Evolutionary conservation across 495 filamentous ascomycete species (phyloP), one percentile per base, ranked within the genome.

Genomic region (Lasiosphaeria miniovina): DNA sequence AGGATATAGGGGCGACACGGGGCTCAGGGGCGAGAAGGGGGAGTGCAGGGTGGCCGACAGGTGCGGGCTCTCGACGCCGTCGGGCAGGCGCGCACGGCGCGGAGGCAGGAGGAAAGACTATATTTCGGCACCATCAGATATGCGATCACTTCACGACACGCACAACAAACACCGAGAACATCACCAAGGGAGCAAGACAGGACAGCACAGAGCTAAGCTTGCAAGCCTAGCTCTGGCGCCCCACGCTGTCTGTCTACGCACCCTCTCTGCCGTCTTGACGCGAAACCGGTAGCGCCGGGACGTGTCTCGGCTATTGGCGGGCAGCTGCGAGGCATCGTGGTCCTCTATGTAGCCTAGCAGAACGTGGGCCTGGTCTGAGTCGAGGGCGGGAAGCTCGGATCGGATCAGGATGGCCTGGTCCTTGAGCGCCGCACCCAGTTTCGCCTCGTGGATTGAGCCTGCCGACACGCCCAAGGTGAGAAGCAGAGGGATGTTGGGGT

Each of bases 1-100:
- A 15, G 93, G 91, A 61, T 89, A 96, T 12, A 93, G 82, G 3
- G 84, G 80, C 0, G 91, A 94, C 33, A 82, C 79, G 3, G 91
- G 90, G 17, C 88, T 90, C 54, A 96, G 77, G 6, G 93, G 93
- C 6, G 93, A 97, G 54, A 95, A 84, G 3, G 92, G 88, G 3
- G 93, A 96, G 70, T 97, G 93, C 14, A 96, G 80, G 11, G 84
- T 69, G 43, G 77, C 69, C 24, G 74, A 69, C 60, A 80, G 72
- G 9, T 72, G 69, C 10, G 80, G 73, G 17, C 71, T 61, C 15
- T 78, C 77, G 61, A 75, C 72, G 36, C 80, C 75, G 5, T 82
- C 76, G 9, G 72, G 77, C 58, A 69, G 71, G 64, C 62, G 80
- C 65, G 76, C 84, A 75, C 65, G 76, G 65, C 64, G 84, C 72